Evolutionary conservation across 768 basidiomycete genomes (phyloP), one percentile per base, ranked within the genome.

Genomic region (Tylopilus sp.): DNA sequence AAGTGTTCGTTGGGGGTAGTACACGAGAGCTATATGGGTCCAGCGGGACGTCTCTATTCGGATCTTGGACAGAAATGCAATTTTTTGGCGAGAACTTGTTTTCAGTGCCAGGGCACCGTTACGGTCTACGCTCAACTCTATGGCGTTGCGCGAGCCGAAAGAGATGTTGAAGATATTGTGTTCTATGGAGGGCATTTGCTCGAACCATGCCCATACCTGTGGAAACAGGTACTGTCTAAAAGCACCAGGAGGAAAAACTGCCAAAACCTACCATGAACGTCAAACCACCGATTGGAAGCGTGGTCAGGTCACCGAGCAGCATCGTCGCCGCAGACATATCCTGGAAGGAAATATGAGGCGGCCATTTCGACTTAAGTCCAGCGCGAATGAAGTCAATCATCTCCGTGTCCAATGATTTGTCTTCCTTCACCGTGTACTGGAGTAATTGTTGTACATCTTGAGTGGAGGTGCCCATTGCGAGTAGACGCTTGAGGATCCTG

Each of bases 331-430:
- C 69, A 3, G 85, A 79, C 6, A 71, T 64, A 2, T 77, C 76
- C 62, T 83, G 82, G 58, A 91, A 70, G 3, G 82, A 86, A 53
- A 93, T 79, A 62, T 92, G 90, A 50, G 83, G 79, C 1, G 86
- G 81, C 91, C 90, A 92, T 30, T 82, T 77, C 35, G 82, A 82
- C 65, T 81, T 85, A 76, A 88, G 83, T 3, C 81, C 82, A 41
- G 78, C 75, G 7, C 86, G 79, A 47, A 92, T 75, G 23, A 90
- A 68, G 40, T 89, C 88, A 40, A 91, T 64, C 31, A 88, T 75
- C 42, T 88, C 86, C 6, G 69, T 62, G 54, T 90, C 81, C 22
- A 90, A 64, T 0, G 70, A 73, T 13, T 77, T 75, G 47, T 79
- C 75, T 2, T 68, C 71, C 36, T 66, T 75, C 41, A 85, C 72